phyloP scores from a whole-genome alignment of 164 flowering plant genomes.

The Sedum album region DNA sequence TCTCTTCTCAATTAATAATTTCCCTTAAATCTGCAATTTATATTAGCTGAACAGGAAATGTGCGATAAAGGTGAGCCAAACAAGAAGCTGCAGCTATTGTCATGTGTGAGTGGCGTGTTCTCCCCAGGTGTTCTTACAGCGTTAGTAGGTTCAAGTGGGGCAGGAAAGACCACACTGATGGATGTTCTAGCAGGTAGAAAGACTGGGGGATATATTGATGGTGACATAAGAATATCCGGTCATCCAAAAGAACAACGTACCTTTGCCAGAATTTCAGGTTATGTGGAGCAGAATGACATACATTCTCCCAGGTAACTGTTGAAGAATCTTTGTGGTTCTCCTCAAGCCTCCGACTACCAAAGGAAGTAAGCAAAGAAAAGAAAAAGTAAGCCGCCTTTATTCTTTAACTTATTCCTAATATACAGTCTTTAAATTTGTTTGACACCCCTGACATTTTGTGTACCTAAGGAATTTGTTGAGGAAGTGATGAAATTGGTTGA shows the following conservation, averaged over 20 bases:
- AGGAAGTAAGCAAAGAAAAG: slow-evolving; percentile 49
- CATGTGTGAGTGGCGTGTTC: slow-evolving; percentile 75
- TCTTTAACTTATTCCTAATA: not conserved
- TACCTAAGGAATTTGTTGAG: slow-evolving; percentile 76
- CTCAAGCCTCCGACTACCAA: slow-evolving; percentile 70
- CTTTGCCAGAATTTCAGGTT: slow-evolving; percentile 95
- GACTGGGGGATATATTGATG: slow-evolving; percentile 93
- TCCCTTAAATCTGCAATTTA: not conserved
- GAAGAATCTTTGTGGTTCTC: slow-evolving; percentile 81
- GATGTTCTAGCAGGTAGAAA: slow-evolving; percentile 98
- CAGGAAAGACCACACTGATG: slow-evolving; percentile 95
- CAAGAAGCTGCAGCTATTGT: slow-evolving; percentile 66
- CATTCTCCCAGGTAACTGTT: slow-evolving; percentile 95
- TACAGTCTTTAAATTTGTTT: not conserved
- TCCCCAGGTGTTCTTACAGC: slow-evolving; percentile 96
- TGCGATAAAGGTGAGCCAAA: slow-evolving; percentile 46
- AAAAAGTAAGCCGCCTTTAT: slow-evolving; percentile 19
- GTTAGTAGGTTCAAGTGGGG: slow-evolving; percentile 93
- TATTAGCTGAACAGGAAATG: slow-evolving; percentile 50
- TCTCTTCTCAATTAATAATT: not conserved
- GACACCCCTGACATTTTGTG: slow-evolving; percentile 2
- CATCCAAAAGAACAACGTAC: slow-evolving; percentile 74
- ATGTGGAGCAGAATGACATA: slow-evolving; percentile 91
- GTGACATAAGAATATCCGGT: slow-evolving; percentile 84
- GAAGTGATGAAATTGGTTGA: slow-evolving; percentile 85